Base-by-base conservation (phyloP, 257 asterid genomes). In the Dorcoceras hygrometricum region DNA sequence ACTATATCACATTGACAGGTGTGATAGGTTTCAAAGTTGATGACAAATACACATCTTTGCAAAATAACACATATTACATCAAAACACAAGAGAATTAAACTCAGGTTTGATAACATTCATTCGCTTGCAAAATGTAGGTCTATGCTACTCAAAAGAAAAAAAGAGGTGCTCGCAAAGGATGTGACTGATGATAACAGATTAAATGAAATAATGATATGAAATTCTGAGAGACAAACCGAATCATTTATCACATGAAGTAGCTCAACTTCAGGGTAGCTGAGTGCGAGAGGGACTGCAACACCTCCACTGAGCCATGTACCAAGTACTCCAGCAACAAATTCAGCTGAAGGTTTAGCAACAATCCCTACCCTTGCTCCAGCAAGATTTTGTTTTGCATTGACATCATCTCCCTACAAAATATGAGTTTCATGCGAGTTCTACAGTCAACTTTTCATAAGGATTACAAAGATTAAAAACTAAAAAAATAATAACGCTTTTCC, bases 201-300 rank as follows among this genome's bases (percentile, higher is more conserved):
- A 43, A 28, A 67, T 27, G 20, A 67, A 22, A 63, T 26, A 22
- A 29, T n/a, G 18, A 66, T 8, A n/a, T 0, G 58, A 26, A 18
- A 65, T 10, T 53, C 9, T 54, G 61, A 58, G 63, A 73, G 43
- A 77, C 92, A 7, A 66, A 93, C 99, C 84, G 97, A 84, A 80
- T 93, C 97, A 69, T 88, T 86, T 87, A 90, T 85, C 78, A 93
- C 99, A 68, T 93, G 99, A 68, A 93, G 80, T 28, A 93, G 81
- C 82, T 93, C 99, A 46, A 91, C 82, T 81, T 93, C 99, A 4
- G 99, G 99, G 74, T 93, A 93, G 90, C 97, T 90, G 67, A 93
- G 88, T 34, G 99, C 99, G 23, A 93, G 96, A 65, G 99, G 99
- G 23, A 93, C 99, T 0, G 96, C 96, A 71, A 91, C 96, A 66